Conservation (phyloP, 768 basidiomycete species). For the Pisolithus marmoratus region DNA sequence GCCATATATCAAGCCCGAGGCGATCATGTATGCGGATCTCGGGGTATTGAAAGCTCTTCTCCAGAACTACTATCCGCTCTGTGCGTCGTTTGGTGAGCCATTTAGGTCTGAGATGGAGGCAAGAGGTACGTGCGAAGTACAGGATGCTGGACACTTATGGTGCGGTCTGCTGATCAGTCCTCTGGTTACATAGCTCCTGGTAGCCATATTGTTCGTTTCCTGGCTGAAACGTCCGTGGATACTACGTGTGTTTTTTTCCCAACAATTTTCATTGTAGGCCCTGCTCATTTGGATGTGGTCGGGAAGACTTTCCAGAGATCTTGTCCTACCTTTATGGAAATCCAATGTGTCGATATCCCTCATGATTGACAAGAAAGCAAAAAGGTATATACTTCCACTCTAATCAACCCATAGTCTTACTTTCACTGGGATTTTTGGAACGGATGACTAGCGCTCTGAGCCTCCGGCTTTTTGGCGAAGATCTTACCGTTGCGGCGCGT, state of each 20-base stretch:
- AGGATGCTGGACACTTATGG: not conserved
- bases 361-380: slow-evolving; percentile 96
- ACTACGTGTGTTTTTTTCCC: slow-evolving; percentile 42
- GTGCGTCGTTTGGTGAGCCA: slow-evolving; percentile 52
- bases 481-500: slow-evolving; percentile 54
- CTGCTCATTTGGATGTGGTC: not conserved
- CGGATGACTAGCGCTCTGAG: slow-evolving; percentile 65
- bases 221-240: slow-evolving; percentile 45
- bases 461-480: slow-evolving; percentile 75
- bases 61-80: slow-evolving; percentile 75
- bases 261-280: not conserved
- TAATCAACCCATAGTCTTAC: not conserved
- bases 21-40: slow-evolving; percentile 56
- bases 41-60: slow-evolving; percentile 60
- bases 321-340: slow-evolving; percentile 95
- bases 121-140: slow-evolving; percentile 38
- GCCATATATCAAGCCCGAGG: slow-evolving; percentile 66
- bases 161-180: not conserved
- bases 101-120: slow-evolving; percentile 51
- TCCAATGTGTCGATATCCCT: slow-evolving; percentile 80
- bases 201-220: slow-evolving; percentile 68
- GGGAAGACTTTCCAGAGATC: slow-evolving; percentile 63
- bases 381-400: slow-evolving; percentile 52
- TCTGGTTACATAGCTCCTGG: slow-evolving; percentile 45
- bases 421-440: not conserved